Evolutionary conservation across 129 eudicot species (phyloP), one percentile per base, ranked within the genome.

Genomic region (Gnaphalium uliginosum): DNA sequence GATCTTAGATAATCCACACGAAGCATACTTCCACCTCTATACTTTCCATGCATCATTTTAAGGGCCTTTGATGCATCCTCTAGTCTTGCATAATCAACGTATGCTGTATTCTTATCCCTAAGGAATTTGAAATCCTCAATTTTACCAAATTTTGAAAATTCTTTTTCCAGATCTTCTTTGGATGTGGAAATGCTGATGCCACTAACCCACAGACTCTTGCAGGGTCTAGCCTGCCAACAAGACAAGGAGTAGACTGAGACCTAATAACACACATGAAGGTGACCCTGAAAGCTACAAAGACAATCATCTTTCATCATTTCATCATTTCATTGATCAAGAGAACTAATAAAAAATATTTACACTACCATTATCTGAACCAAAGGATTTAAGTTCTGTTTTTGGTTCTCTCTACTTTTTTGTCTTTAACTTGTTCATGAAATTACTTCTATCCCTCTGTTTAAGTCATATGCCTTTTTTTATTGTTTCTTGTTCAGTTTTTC

Each of bases 1-100:
- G 98, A 91, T 76, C 97, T 82, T 46, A 89, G 84, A 76, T 79
- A 94, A 76, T 94, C 98, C 26, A 94, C 98, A 76, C 98, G 98
- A 80, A 94, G 76, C 75, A 76, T 78, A 58, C 74, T 86, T 81
- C 90, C 96, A 62, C 89, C 89, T 76, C 85, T 81, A 80, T 78
- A 81, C 76, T 81, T 80, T 66, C 96, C 96, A 66, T 91, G 82
- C 92, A 94, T 81, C 48, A 21, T 81, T 82, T 91, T 90, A 72
- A 90, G 75, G 33, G 98, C 98, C 82, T 86, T 81, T 51, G 87
- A 75, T 67, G 98, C 98, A 91, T 94, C 98, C 65, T 94, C 98
- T 69, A 90, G 63, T 67, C 81, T 78, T 48, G 83, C 54, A 86
- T 80, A 94, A 80, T 88, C 96, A 60, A 94, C 86, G 76, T 82